These are phyloP conservation scores for Tephrocybe sp. DNA, from an alignment of 768 basidiomycete species.

Conservation along the genomic window DNA sequence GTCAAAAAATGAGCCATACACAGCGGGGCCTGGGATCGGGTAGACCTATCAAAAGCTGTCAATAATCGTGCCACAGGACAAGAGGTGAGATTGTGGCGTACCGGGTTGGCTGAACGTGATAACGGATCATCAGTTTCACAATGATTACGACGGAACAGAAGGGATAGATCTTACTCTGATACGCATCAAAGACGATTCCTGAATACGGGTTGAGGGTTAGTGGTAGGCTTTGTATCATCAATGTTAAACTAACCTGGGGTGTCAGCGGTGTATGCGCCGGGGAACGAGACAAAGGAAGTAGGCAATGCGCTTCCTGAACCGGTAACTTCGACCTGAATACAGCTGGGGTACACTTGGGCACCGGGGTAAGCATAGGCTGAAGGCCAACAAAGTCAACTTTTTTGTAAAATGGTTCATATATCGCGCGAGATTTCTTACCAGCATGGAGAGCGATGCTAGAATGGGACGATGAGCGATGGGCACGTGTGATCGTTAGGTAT, in stretches of 20 bases:
- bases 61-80: neutral
- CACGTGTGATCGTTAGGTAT: too few species aligned
- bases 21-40: conserved; percentile 41
- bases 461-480: too few species aligned
- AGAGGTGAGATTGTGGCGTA: neutral
- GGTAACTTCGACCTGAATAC: conserved; percentile 45
- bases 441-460: conserved; percentile 38
- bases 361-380: conserved; percentile 41
- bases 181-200: conserved; percentile 35
- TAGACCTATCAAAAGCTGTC: conserved; percentile 25
- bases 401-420: neutral
- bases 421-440: conserved; percentile 17
- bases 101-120: conserved; percentile 4
- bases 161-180: conserved; percentile 26
- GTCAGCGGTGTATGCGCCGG: conserved; percentile 37
- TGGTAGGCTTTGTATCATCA: neutral
- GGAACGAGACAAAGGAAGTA: conserved; percentile 49
- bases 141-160: neutral
- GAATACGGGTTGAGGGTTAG: neutral
- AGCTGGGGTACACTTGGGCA: conserved; percentile 43
- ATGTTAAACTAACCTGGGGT: conserved; percentile 24
- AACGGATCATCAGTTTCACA: conserved; percentile 7
- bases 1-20: conserved; percentile 23
- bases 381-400: neutral
- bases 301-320: conserved; percentile 43